Conservation (phyloP, 2,329 filamentous ascomycete species). For the Xylariaceae sp. region DNA sequence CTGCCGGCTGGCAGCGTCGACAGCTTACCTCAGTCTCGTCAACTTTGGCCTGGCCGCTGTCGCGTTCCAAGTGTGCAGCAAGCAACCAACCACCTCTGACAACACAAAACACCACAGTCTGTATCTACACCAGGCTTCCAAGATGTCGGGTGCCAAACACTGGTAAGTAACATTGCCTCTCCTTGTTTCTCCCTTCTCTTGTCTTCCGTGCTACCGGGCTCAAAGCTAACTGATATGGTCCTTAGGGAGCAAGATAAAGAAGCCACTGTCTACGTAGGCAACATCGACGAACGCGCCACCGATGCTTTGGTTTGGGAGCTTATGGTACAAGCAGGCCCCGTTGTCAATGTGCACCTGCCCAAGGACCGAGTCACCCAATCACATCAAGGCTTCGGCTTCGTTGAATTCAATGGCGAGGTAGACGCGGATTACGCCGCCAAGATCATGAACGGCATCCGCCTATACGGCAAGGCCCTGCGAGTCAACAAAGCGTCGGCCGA, state of each 20-base stretch:
- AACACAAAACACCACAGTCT: neutral
- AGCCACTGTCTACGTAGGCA: constrained; percentile 95
- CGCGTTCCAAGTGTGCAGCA: neutral
- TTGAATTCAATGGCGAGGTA: constrained; percentile 92
- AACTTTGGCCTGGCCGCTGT: neutral
- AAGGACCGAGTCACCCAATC: constrained; percentile 96
- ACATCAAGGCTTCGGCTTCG: constrained; percentile 97
- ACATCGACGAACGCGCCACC: constrained; percentile 92
- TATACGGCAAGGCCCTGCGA: constrained; percentile 90
- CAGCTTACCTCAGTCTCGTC: neutral
- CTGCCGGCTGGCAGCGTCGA: neutral
- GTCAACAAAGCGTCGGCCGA: constrained; percentile 93
- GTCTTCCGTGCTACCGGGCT: neutral
- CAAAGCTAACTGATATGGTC: neutral
- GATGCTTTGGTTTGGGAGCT: constrained; percentile 93
- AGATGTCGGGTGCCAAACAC: constrained; percentile 42
- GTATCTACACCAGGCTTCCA: constrained; percentile 12
- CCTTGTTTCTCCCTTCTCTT: neutral
- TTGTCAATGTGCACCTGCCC: constrained; percentile 96
- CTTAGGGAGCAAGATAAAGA: constrained; percentile 94
- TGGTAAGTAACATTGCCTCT: constrained; percentile 26
- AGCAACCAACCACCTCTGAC: neutral
- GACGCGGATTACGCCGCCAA: constrained; percentile 96
- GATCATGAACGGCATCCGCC: constrained; percentile 91
- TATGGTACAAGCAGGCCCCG: constrained; percentile 95